Evolutionary conservation across 1,284 basidiomycete species (phyloP).

Genomic region (Trichosporon sp.): DNA sequence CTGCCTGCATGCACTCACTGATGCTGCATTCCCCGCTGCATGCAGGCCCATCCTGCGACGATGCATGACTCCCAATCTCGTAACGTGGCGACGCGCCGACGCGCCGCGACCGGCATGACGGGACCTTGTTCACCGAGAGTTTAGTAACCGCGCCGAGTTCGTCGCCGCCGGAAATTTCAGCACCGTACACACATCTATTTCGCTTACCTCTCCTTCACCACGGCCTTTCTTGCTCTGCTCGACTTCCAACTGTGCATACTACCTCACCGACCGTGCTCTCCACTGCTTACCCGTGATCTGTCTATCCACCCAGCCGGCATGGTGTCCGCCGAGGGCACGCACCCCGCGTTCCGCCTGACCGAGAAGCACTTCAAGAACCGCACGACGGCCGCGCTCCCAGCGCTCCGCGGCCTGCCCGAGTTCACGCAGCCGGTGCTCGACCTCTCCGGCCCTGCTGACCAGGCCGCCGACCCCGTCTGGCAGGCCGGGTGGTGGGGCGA

Average conservation of each 20-base stretch:
- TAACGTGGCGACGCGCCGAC: background rate
- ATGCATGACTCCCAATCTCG: too few species aligned
- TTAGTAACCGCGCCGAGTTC: background rate
- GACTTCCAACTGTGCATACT: background rate
- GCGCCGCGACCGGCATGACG: background rate
- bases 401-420: conserved; percentile 24
- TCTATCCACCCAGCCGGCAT: background rate
- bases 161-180: background rate
- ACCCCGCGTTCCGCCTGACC: conserved; percentile 40
- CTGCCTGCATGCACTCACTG: background rate
- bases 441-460: conserved; percentile 31
- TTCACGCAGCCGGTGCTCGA: conserved; percentile 30
- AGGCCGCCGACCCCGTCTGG: conserved; percentile 41
- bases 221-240: background rate
- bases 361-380: conserved; percentile 50
- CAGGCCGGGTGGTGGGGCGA: conserved; percentile 44
- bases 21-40: background rate
- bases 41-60: background rate
- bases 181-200: background rate
- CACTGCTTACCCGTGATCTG: background rate
- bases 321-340: conserved; percentile 1
- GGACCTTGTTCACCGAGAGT: background rate
- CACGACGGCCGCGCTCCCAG: conserved; percentile 26
- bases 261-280: background rate
- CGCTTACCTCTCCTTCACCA: background rate